Evolutionary conservation across 805 yeast genomes (phyloP), one percentile per base, ranked within the genome.

Genomic region (Ogataea methylovora): DNA sequence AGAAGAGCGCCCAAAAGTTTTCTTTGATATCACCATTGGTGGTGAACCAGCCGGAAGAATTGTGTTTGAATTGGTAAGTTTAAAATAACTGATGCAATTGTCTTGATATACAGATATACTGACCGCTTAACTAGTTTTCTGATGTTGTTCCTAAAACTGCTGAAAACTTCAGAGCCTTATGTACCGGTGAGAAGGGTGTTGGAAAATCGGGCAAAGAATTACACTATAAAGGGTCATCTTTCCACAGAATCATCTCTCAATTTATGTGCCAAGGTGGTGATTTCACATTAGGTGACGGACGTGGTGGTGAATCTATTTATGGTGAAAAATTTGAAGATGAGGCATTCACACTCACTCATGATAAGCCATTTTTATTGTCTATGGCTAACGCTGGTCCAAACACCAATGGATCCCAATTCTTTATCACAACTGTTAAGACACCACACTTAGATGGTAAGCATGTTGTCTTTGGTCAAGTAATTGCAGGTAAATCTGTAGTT

Each of bases 301-400:
- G 87, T 10, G 92, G 92, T 28, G 92, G 92, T 35, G 85, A 78
- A 54, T 77, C 85, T 24, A 83, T 83, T 42, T 83, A 83, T 51
- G 92, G 92, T 19, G 88, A 80, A 45, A 81, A 81, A 54, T 83
- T 83, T 47, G 95, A 84, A 52, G 98, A 90, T 56, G 98, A 90
- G 59, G 82, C 81, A 59, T 90, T 92, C 58, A 57, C 68, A 32
- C 55, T 74, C 44, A 73, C 69, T 42, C 97, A 90, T 55, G 86
- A 79, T 43, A 71, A 71, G 50, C 97, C 97, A 35, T 88, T 82
- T 58, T 67, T 92, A 46, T 71, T 90, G 47, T 84, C 95, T 7
- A 92, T 90, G 97, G 97, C 98, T 38, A 90, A 90, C 54, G 84
- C 97, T 4, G 97, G 97, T 13, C 87, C 95, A 39, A 77, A 80